Evolutionary conservation across 257 asterid genomes (phyloP), one percentile per base, ranked within the genome.

Genomic region (Plantago ovata): DNA sequence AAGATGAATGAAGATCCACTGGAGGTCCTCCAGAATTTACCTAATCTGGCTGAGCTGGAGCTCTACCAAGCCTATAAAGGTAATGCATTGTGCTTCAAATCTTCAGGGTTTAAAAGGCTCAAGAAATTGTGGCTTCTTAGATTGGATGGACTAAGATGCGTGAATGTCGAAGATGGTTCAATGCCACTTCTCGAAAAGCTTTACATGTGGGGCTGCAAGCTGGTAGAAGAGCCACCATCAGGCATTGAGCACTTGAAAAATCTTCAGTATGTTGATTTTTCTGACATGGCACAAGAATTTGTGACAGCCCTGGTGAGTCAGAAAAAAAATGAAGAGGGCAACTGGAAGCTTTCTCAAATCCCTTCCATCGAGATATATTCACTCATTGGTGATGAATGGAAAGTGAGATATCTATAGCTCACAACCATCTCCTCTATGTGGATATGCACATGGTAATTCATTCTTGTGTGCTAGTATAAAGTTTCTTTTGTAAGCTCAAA

Each of bases 61-160:
- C 47, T 48, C 4, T 6, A 0, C 1, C 10, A 13, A 2, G 60
- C 79, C 3, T 74, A 56, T 28, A 53, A 21, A 64, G 75, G 67
- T 7, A 60, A 65, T 3, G 49, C 11, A 22, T 41, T 74, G 39
- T 1, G 23, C 15, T 69, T 69, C 32, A 52, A 10, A n/a, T 56
- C 53, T 3, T 24, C 41, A 15, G 39, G 57, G 12, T 73, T 64
- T 57, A 54, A 9, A n/a, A 41, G 47, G 55, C 75, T 74, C 48
- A 38, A 44, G 44, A 10, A 0, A 0, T 20, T 73, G 0, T 0
- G 0, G 2, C 23, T 74, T 1, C 0, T 0, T 5, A 3, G n/a
- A 0, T 51, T 69, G 8, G 28, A 47, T 15, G 32, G 9, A 0
- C 9, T 73, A 56, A 69, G 32, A 56, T 51, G 28, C 13, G 59